These are phyloP conservation scores for Dissoconium aciculare DNA, from an alignment of 2,329 filamentous ascomycete genomes.

Conservation along the genomic window DNA sequence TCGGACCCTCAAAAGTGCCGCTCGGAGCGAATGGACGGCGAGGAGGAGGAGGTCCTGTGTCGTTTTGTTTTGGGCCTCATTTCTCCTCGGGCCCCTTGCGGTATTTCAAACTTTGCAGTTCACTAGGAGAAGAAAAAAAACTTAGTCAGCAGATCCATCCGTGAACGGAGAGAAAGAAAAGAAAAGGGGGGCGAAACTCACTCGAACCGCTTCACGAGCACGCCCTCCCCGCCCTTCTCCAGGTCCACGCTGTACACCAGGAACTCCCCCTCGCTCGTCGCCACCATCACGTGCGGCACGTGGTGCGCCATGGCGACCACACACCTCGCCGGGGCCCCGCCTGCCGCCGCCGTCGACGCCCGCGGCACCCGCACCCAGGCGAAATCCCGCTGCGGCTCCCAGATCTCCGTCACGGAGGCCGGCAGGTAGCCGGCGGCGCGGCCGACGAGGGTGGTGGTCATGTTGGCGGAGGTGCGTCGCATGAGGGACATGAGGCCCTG, in stretches of 20 bases:
- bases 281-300: conserved; percentile 92
- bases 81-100: conserved; percentile 18
- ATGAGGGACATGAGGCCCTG: conserved; percentile 82
- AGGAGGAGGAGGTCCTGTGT: no score
- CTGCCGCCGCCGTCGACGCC: conserved; percentile 26
- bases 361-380: conserved; percentile 90
- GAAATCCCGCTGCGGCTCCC: conserved; percentile 89
- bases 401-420: conserved; percentile 89
- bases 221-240: conserved; percentile 85
- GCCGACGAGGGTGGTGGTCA: conserved; percentile 75
- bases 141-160: neutral
- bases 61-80: conserved; percentile 5
- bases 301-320: conserved; percentile 97
- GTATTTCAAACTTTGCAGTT: conserved; percentile 21
- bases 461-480: conserved; percentile 85
- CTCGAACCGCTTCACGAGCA: conserved; percentile 83
- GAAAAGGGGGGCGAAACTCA: conserved; percentile 43
- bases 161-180: neutral
- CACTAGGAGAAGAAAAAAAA: conserved; percentile 10
- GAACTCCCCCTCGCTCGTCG: conserved; percentile 88
- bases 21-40: no score
- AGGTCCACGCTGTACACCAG: conserved; percentile 93
- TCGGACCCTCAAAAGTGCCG: no score
- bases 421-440: conserved; percentile 86
- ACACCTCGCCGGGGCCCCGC: conserved; percentile 49